Percentiles rank a stretch among this genome's conserved stretches.
Evolutionary conservation across 2,329 filamentous ascomycete genomes (phyloP).

Genomic region (Alternaria arbusti): DNA sequence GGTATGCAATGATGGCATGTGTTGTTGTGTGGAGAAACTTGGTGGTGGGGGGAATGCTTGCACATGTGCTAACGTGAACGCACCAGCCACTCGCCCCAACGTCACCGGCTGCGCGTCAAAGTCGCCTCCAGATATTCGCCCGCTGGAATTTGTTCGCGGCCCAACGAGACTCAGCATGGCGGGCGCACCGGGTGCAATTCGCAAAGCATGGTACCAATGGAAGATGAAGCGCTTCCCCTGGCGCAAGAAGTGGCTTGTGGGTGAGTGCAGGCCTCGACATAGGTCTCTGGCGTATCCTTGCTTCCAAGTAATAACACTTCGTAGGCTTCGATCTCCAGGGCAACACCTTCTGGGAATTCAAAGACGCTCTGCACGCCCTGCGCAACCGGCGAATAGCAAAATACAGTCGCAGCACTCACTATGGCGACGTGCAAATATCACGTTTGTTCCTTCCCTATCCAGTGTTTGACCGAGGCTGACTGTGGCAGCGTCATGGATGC

Average conservation of each 20-base stretch:
- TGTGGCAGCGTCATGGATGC: conserved; percentile 67
- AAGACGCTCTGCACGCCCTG: conserved; percentile 60
- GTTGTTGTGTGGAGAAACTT: conserved; percentile 7
- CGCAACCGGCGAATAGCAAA: conserved; percentile 66
- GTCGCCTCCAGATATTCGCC: conserved; percentile 6
- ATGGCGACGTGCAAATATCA: conserved; percentile 65
- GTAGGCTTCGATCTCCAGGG: conserved; percentile 66
- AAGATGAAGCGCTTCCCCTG: conserved; percentile 67
- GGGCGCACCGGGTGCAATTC: conserved; percentile 45
- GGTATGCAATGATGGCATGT: conserved; percentile 8
- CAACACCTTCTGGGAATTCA: conserved; percentile 73
- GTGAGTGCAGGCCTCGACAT: conserved; percentile 45
- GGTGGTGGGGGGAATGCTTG: conserved; percentile 22
- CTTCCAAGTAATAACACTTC: conserved; percentile 12
- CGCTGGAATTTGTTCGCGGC: conserved; percentile 7
- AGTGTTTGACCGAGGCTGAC: neutral
- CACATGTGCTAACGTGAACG: conserved; percentile 20
- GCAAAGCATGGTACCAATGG: conserved; percentile 66
- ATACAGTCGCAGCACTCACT: conserved; percentile 60
- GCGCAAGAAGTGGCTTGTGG: conserved; percentile 65
- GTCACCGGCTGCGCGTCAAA: conserved; percentile 33
- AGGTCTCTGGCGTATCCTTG: conserved; percentile 5
- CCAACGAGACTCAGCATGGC: conserved; percentile 41
- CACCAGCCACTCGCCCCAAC: conserved; percentile 34
- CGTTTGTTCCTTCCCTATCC: conserved; percentile 48